Conservation (phyloP, 106 monocot genomes). For the Dioscorea zingiberensis region DNA sequence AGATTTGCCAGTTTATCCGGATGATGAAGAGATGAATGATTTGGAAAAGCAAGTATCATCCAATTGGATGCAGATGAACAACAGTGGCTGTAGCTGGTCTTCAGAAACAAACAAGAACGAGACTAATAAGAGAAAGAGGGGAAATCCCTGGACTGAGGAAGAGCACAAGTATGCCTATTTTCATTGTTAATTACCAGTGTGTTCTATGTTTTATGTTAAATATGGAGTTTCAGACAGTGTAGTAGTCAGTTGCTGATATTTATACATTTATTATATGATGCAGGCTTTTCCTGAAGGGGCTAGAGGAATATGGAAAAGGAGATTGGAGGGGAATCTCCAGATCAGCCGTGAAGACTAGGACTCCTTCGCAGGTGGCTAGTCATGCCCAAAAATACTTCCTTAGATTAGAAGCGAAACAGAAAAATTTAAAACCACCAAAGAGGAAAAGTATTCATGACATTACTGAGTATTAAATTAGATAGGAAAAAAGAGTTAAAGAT, state of each 20-base stretch:
- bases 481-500: no score
- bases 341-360: not conserved
- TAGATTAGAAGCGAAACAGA: not conserved
- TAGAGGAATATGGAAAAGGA: not conserved
- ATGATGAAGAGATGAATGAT: not conserved
- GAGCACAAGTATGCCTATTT: not conserved
- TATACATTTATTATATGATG: not conserved
- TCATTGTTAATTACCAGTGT: not conserved
- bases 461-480: not conserved
- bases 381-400: not conserved
- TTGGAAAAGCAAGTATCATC: not conserved
- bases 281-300: not conserved
- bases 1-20: no score
- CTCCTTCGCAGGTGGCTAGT: no score
- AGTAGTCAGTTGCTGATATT: no score
- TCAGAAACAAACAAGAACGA: not conserved
- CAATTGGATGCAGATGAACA: not conserved
- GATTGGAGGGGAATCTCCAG: not conserved
- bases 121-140: not conserved
- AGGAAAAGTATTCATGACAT: slow-evolving; percentile 12
- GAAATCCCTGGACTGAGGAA: slow-evolving; percentile 4
- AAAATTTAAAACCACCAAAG: no score
- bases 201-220: no score
- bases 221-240: no score
- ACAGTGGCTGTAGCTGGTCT: not conserved